Percentiles rank a stretch among this genome's conserved stretches.
Evolutionary conservation across 1,284 basidiomycete genomes (phyloP).

Genomic region (Cutaneotrichosporon sp.): DNA sequence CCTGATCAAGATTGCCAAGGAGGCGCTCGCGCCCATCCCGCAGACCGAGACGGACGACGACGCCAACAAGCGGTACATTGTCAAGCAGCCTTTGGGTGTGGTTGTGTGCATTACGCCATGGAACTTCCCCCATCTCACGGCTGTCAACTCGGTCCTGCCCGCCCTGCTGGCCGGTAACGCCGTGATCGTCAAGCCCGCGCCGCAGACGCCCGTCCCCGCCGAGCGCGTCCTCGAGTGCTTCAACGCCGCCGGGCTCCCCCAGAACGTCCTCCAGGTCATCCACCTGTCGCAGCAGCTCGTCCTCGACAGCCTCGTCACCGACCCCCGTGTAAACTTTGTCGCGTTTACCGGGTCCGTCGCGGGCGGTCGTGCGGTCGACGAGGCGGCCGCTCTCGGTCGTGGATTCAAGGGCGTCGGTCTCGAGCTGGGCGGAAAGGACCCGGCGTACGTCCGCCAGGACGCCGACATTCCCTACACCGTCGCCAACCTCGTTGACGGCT

Average conservation of each 20-base stretch:
- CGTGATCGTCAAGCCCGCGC: slow-evolving; percentile 87
- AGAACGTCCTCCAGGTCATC: slow-evolving; percentile 68
- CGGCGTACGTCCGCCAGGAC: slow-evolving; percentile 84
- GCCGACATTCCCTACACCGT: slow-evolving; percentile 78
- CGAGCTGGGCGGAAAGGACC: slow-evolving; percentile 92
- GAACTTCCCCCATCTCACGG: slow-evolving; percentile 82
- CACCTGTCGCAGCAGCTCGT: slow-evolving; percentile 69
- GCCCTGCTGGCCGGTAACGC: slow-evolving; percentile 79
- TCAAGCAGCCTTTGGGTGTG: slow-evolving; percentile 78
- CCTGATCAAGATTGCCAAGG: slow-evolving; percentile 75
- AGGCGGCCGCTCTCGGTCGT: slow-evolving; percentile 45
- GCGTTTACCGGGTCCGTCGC: slow-evolving; percentile 81
- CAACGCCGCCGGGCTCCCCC: slow-evolving; percentile 67
- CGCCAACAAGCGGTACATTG: slow-evolving; percentile 75
- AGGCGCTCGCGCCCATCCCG: slow-evolving; percentile 67
- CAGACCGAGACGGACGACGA: slow-evolving; percentile 71
- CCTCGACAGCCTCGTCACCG: slow-evolving; percentile 58
- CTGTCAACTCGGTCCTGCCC: slow-evolving; percentile 84
- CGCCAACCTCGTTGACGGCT: slow-evolving; percentile 82
- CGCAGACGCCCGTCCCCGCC: slow-evolving; percentile 83
- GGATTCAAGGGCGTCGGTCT: slow-evolving; percentile 66
- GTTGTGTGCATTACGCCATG: slow-evolving; percentile 62
- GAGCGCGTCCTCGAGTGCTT: slow-evolving; percentile 72
- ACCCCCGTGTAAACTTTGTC: slow-evolving; percentile 69
- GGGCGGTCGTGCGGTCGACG: slow-evolving; percentile 47